Evolutionary conservation across 1,284 basidiomycete species (phyloP).

Genomic region (Coniferiporia weirii): DNA sequence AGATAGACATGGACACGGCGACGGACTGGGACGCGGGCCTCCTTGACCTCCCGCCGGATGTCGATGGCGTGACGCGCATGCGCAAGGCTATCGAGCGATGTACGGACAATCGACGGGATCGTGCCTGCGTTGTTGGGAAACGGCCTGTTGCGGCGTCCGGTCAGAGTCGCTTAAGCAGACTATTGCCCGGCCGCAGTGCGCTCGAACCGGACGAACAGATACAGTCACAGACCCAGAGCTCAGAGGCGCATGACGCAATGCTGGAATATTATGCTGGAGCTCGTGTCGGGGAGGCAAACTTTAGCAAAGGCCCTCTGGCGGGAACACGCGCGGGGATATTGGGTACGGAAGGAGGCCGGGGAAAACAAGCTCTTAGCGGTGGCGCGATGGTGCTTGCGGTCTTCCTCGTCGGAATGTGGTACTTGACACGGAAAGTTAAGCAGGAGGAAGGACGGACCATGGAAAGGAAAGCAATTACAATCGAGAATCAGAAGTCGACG

Average conservation of each 20-base stretch:
- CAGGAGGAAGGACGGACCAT: background rate
- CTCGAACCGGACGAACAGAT: background rate
- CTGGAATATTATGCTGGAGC: background rate
- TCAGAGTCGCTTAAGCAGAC: constrained; percentile 12
- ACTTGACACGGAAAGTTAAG: constrained; percentile 4
- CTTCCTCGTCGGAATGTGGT: constrained; percentile 16
- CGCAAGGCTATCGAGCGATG: constrained; percentile 33
- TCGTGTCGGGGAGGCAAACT: background rate
- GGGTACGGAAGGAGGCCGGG: background rate
- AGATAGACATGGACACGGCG: background rate
- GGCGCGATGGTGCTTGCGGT: constrained; percentile 11
- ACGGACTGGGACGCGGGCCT: background rate
- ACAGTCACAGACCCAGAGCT: background rate
- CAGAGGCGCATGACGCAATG: background rate
- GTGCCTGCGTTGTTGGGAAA: constrained; percentile 58
- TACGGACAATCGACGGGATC: constrained; percentile 38
- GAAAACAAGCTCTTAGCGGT: constrained; percentile 6
- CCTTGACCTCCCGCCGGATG: constrained; percentile 33
- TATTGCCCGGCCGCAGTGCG: constrained; percentile 8
- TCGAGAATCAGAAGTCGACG: background rate
- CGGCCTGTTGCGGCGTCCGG: constrained; percentile 32
- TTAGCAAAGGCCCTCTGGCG: background rate
- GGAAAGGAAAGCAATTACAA: background rate
- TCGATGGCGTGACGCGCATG: constrained; percentile 41
- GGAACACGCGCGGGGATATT: background rate